phyloP scores from a whole-genome alignment of 345 rosid genomes.

The Raphanus sativus region DNA sequence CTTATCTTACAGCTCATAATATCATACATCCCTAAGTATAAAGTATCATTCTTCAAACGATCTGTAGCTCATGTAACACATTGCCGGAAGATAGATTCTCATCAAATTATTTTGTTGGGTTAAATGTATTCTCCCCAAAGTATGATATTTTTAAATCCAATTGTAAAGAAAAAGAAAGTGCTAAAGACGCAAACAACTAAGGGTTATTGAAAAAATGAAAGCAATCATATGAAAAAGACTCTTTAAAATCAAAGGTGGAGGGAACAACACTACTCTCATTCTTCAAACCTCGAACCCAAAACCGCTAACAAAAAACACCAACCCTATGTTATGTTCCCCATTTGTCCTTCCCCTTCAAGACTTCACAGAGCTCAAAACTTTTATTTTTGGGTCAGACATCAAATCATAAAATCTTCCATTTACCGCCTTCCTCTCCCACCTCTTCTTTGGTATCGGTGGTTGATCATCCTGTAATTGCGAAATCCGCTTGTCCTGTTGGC shows the following conservation, averaged over 20 bases:
- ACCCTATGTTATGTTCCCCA: slow-evolving; percentile 3
- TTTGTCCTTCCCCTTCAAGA: not conserved
- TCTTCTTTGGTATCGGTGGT: slow-evolving; percentile 44
- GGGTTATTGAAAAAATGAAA: slow-evolving; percentile 6
- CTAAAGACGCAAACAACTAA: not conserved
- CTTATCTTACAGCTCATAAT: not conserved
- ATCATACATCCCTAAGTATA: not conserved
- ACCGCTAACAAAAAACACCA: slow-evolving; percentile 5
- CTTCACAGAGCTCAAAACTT: slow-evolving; percentile 20
- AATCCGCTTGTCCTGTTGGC: slow-evolving; percentile 34
- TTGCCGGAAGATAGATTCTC: not conserved
- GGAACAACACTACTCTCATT: slow-evolving; percentile 12
- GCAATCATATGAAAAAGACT: slow-evolving; percentile 8
- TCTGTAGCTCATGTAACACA: not conserved
- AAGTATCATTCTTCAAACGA: not conserved
- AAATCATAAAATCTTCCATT: slow-evolving; percentile 12
- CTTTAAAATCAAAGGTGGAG: slow-evolving; percentile 8
- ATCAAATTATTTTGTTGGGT: too few relatives aligned
- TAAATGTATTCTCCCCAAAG: too few relatives aligned
- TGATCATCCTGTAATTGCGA: slow-evolving; percentile 44
- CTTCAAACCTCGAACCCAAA: slow-evolving; percentile 19
- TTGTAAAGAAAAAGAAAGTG: not conserved
- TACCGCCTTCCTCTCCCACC: slow-evolving; percentile 38
- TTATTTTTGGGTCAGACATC: not conserved
- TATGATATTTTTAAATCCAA: too few relatives aligned